Conservation (phyloP, 2,329 filamentous ascomycete species). For the Phyllosticta citribraziliensis region DNA sequence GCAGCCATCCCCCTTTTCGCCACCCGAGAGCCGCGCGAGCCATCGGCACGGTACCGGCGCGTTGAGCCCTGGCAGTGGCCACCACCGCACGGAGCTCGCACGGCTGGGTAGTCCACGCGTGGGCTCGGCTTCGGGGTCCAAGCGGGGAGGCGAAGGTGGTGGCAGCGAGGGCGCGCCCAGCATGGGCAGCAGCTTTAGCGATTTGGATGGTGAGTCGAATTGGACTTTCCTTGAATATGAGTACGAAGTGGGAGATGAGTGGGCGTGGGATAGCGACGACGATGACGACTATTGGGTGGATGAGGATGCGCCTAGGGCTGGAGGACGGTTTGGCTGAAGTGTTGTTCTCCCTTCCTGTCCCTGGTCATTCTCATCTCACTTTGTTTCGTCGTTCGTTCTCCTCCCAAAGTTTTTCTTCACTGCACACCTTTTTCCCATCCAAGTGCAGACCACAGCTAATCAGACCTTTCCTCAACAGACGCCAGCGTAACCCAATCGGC, state of each 20-base stretch:
- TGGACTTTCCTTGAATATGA: neutral
- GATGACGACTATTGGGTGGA: neutral
- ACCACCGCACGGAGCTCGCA: slow-evolving; percentile 47
- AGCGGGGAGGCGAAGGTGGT: slow-evolving; percentile 38
- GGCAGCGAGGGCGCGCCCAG: slow-evolving; percentile 66
- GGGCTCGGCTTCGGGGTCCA: neutral
- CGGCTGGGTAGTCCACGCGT: slow-evolving; percentile 41
- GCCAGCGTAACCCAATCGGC: slow-evolving; percentile 73
- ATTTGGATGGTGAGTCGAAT: slow-evolving; percentile 57
- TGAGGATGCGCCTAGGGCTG: neutral
- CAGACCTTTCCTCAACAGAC: slow-evolving; percentile 39
- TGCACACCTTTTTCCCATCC: neutral
- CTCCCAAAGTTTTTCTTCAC: neutral
- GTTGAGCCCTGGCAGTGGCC: slow-evolving; percentile 36
- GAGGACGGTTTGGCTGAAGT: neutral
- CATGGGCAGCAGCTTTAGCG: slow-evolving; percentile 80
- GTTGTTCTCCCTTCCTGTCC: too few relatives aligned
- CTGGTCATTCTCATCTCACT: neutral
- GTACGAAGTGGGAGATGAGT: neutral
- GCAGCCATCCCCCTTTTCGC: neutral
- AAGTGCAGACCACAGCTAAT: neutral
- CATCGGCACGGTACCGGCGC: slow-evolving; percentile 4
- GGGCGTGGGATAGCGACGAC: neutral
- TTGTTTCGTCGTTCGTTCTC: neutral
- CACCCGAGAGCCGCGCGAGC: neutral